Base-by-base conservation (phyloP, 108 stramenopile species). In the Skeletonema tropicum region DNA sequence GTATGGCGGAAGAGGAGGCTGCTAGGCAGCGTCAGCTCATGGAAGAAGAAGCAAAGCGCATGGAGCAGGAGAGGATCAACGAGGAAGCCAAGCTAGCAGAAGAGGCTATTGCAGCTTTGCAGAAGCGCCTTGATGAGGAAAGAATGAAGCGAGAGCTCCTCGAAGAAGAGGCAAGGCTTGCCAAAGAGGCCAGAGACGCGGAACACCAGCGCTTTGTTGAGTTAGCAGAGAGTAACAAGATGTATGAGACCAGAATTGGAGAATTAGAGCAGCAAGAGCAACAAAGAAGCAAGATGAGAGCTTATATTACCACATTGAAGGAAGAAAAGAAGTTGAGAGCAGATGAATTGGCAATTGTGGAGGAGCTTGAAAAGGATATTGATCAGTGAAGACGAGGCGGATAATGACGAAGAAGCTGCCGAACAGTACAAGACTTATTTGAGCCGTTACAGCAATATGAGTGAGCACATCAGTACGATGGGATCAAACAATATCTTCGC, bases 291-390 rank as follows among this genome's bases (percentile, higher is more conserved):
- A 55, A 55, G 23, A 55, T 55, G 52, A 55, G 52, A 5, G 52
- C 52, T 23, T 55, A 55, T 23, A 55, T 55, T 55, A 10, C 52
- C 19, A 55, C 52, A 15, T 55, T 55, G 7, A 55, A 23, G 52
- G 52, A 55, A 55, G 52, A 55, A 23, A 55, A 55, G 10, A 55
- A 55, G 52, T 6, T 55, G 52, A 55, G 52, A 55, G 52, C 19
- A 23, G 52, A 55, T 55, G 52, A 55, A n/a, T 55, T 55, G 23
- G 52, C 52, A 0, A 55, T 55, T 23, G 52, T 55, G 7, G 52
- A 55, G 52, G 52, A 55, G 9, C 23, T 55, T 21, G 52, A 55
- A 9, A 55, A 55, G 52, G 52, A 55, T 23, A 55, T 55, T 55
- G 52, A 55, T 10, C n/a, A 55, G 52, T 9, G 52, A 55, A 7